These are phyloP conservation scores for Diaporthe capsici DNA, from an alignment of 2,329 filamentous ascomycete genomes.

Conservation along the genomic window DNA sequence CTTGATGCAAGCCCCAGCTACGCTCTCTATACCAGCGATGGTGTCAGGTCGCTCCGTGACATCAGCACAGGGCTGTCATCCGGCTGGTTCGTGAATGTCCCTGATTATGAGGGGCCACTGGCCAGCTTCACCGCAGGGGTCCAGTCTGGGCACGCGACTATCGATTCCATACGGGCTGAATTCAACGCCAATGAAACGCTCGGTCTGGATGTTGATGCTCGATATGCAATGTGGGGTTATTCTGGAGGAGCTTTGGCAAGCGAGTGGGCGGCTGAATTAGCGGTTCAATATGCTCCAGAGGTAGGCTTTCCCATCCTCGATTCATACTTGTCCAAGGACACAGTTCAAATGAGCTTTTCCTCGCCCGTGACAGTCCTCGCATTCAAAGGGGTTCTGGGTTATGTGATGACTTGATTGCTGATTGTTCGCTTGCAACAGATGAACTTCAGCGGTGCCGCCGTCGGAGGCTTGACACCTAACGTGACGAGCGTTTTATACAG, in stretches of 20 bases:
- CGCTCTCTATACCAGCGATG: slow-evolving; percentile 46
- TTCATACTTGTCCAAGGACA: too few relatives aligned
- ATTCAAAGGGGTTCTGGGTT: too few relatives aligned
- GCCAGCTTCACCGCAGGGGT: slow-evolving; percentile 60
- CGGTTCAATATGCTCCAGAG: slow-evolving; percentile 66
- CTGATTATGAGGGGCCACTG: slow-evolving; percentile 61
- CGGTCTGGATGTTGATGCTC: slow-evolving; percentile 48
- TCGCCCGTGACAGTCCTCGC: too few relatives aligned
- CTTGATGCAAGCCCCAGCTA: slow-evolving; percentile 57
- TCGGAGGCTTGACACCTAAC: slow-evolving; percentile 63
- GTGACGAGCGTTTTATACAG: slow-evolving; percentile 53
- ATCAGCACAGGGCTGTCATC: slow-evolving; percentile 52
- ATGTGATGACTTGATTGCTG: not conserved
- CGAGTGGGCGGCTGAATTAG: slow-evolving; percentile 67
- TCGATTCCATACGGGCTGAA: slow-evolving; percentile 62
- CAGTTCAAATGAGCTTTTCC: not conserved
- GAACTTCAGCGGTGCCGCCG: slow-evolving; percentile 60
- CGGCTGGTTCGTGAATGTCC: slow-evolving; percentile 60
- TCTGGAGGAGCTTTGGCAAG: slow-evolving; percentile 67
- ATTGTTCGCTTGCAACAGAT: slow-evolving; percentile 46
- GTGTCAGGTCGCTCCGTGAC: slow-evolving; percentile 44
- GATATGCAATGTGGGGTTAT: slow-evolving; percentile 65
- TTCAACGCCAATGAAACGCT: slow-evolving; percentile 45
- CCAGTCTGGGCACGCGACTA: slow-evolving; percentile 58
- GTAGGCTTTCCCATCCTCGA: not conserved